A percentile compares a stretch with the other conserved stretches of the same genome.
These are phyloP conservation scores for Oxytropis ochrocephala DNA, from an alignment of 306 rosid species.

Conservation along the genomic window DNA sequence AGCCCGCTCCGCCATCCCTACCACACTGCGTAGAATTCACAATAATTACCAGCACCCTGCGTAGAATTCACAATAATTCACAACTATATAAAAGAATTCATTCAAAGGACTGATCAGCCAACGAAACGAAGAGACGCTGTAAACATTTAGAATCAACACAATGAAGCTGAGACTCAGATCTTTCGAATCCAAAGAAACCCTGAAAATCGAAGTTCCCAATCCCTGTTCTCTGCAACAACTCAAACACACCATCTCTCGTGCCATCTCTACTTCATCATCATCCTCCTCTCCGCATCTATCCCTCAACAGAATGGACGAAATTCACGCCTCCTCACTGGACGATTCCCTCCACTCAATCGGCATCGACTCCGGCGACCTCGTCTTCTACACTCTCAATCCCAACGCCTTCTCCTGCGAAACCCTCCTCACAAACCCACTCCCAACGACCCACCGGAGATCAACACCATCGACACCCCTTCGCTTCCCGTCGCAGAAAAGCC, in stretches of 20 bases:
- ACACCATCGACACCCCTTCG: neutral
- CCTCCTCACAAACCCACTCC: slow-evolving; percentile 22
- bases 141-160: neutral
- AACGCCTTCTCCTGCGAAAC: slow-evolving; percentile 18
- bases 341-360: slow-evolving; percentile 51
- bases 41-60: no score
- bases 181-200: slow-evolving; percentile 53
- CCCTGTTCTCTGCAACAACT: slow-evolving; percentile 43
- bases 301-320: slow-evolving; percentile 68
- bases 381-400: slow-evolving; percentile 58
- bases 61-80: no score
- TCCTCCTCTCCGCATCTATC: slow-evolving; percentile 55
- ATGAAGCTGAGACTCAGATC: slow-evolving; percentile 75
- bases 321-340: slow-evolving; percentile 33
- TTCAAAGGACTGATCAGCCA: no score
- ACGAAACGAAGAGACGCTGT: neutral
- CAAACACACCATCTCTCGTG: slow-evolving; percentile 33
- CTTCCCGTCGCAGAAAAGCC: neutral
- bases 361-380: slow-evolving; percentile 61
- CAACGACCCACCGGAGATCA: neutral
- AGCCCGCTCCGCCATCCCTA: no score
- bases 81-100: no score
- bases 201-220: slow-evolving; percentile 49
- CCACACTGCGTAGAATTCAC: no score
- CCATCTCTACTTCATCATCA: slow-evolving; percentile 13